Conservation (phyloP, 495 filamentous ascomycete genomes). For the Neurospora terricola region DNA sequence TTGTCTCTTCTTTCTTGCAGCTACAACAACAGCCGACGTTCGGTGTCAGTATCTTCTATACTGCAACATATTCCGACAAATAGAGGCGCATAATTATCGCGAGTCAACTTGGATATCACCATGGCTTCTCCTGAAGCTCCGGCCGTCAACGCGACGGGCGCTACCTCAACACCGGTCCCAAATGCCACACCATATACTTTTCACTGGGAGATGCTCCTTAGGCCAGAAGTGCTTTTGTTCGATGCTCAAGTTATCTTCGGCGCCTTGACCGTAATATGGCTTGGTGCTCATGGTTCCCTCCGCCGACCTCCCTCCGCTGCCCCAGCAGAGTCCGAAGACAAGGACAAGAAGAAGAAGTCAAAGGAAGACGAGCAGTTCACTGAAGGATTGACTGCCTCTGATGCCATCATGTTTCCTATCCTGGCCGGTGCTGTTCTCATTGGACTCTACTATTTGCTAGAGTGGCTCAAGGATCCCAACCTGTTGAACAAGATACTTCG, state of each 20-base stretch:
- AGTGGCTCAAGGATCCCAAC: constrained; percentile 73
- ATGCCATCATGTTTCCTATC: constrained; percentile 83
- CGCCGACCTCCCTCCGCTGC: constrained; percentile 72
- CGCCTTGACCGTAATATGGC: constrained; percentile 34
- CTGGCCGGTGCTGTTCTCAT: constrained; percentile 63
- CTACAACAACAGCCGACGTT: background rate
- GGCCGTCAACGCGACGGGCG: background rate
- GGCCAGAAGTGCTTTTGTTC: constrained; percentile 33
- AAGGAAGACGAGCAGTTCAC: constrained; percentile 56
- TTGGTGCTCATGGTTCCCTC: constrained; percentile 41
- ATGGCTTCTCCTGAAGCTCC: constrained; percentile 11
- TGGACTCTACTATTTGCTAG: constrained; percentile 79
- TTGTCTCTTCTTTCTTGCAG: background rate
- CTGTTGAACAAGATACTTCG: constrained; percentile 77
- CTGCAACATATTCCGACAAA: background rate
- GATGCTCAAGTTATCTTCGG: constrained; percentile 30
- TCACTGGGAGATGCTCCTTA: constrained; percentile 34
- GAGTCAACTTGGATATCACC: background rate
- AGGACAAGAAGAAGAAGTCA: constrained; percentile 31
- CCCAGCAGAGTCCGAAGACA: constrained; percentile 38
- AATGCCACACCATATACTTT: background rate
- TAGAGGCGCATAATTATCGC: background rate
- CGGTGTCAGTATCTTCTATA: background rate
- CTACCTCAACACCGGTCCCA: background rate
- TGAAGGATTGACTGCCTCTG: constrained; percentile 68